A percentile compares a stretch with the other conserved stretches of the same genome.
phyloP scores from a whole-genome alignment of 495 filamentous ascomycete species.

The Neurospora sp. region DNA sequence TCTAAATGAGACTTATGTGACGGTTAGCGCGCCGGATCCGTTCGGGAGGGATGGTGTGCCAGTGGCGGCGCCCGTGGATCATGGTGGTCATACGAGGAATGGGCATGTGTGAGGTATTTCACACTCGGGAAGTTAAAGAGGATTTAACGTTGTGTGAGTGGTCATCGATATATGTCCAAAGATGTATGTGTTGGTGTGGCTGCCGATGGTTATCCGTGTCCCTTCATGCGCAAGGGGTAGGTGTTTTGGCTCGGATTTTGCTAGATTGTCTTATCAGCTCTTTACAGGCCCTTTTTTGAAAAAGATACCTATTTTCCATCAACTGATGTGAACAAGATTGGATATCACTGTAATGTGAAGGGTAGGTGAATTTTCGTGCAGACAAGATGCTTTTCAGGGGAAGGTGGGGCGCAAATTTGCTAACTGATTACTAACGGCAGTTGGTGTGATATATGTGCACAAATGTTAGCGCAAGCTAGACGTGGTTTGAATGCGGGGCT shows the following conservation, averaged over 20 bases:
- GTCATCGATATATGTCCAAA: background rate
- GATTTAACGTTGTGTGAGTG: background rate
- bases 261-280: too few species aligned
- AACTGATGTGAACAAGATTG: background rate
- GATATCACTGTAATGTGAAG: background rate
- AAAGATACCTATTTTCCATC: too few species aligned
- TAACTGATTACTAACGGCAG: background rate
- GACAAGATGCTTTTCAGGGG: background rate
- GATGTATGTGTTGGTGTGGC: background rate
- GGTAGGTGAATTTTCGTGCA: background rate
- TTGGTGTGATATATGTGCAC: rapidly evolving
- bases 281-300: too few species aligned
- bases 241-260: background rate
- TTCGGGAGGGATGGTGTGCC: too few species aligned
- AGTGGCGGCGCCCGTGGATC: too few species aligned
- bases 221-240: too few species aligned
- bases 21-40: background rate
- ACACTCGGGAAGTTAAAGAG: too few species aligned
- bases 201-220: background rate
- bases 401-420: background rate
- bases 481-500: background rate
- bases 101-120: too few species aligned
- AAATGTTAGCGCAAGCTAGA: background rate
- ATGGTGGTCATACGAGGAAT: background rate
- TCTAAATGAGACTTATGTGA: conserved; percentile 31